These are phyloP conservation scores for Pleodorina starrii DNA, from an alignment of 139 green algal genomes.

Conservation along the genomic window DNA sequence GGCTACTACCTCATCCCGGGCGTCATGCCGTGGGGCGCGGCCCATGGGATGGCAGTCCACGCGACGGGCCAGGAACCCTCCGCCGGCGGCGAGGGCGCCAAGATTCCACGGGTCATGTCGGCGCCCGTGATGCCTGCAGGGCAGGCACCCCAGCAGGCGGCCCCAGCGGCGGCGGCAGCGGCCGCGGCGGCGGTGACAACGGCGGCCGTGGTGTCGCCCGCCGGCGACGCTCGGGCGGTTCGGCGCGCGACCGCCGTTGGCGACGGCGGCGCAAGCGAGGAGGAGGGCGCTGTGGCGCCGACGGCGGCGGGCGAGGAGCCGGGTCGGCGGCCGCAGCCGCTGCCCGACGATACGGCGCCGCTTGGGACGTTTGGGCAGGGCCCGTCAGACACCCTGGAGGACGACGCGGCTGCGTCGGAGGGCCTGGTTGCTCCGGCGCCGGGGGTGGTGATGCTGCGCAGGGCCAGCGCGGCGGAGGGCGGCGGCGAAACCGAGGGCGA, in stretches of 20 bases:
- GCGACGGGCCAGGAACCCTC: too few relatives aligned
- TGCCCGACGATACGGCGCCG: neutral
- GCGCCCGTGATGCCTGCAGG: slow-evolving; percentile 5
- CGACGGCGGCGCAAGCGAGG: neutral
- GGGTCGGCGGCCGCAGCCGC: neutral
- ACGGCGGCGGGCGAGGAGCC: neutral
- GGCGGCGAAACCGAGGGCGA: too few relatives aligned
- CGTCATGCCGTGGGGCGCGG: too few relatives aligned
- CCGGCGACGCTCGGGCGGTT: neutral
- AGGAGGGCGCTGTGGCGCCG: neutral
- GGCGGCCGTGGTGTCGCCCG: neutral
- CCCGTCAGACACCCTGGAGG: slow-evolving; percentile 6
- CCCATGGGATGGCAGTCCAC: too few relatives aligned
- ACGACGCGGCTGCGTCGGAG: slow-evolving; percentile 16
- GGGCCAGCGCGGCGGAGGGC: too few relatives aligned
- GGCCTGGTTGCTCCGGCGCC: neutral
- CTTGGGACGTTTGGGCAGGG: neutral
- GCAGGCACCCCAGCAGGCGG: neutral
- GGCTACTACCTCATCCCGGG: too few relatives aligned
- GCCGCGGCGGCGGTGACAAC: neutral
- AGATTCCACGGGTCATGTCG: slow-evolving; percentile 21
- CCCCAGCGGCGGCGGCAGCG: neutral
- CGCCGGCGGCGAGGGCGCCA: neutral
- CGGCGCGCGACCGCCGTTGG: neutral
- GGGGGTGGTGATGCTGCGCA: too few relatives aligned